Conservation (phyloP, 2,329 filamentous ascomycete genomes). For the Pseudogymnoascus sp. region DNA sequence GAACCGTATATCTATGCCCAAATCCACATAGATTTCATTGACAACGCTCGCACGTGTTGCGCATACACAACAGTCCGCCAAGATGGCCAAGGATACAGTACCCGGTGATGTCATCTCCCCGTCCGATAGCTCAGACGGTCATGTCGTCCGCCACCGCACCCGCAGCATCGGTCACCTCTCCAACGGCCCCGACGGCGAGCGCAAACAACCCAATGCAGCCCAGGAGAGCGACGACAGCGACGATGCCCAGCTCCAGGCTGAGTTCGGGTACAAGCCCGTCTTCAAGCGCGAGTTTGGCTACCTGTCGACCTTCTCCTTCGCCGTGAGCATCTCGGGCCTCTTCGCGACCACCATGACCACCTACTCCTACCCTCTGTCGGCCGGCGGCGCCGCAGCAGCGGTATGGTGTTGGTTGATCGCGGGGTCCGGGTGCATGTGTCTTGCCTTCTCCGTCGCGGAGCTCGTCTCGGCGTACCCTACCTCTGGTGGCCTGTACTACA, state of each 20-base stretch:
- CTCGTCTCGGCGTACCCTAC: conserved; percentile 52
- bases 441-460: conserved; percentile 47
- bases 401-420: conserved; percentile 54
- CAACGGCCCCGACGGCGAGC: conserved; percentile 16
- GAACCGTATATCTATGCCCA: conserved; percentile 1
- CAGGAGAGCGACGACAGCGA: conserved; percentile 22
- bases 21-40: conserved; percentile 16
- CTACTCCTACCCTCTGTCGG: conserved; percentile 44
- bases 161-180: conserved; percentile 13
- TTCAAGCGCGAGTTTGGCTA: conserved; percentile 54
- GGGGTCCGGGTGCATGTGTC: conserved; percentile 49
- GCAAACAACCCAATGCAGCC: conserved; percentile 13
- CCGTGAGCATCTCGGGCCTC: conserved; percentile 48
- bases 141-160: not conserved
- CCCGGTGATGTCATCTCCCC: not conserved
- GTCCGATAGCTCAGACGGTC: not conserved
- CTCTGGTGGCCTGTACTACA: conserved; percentile 47
- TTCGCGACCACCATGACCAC: conserved; percentile 51
- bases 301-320: conserved; percentile 53
- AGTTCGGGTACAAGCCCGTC: conserved; percentile 36
- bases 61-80: conserved; percentile 7
- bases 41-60: conserved; percentile 15
- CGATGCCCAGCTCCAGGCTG: conserved; percentile 26
- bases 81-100: not conserved
- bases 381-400: conserved; percentile 45